These are phyloP conservation scores for Phytophthora melonis DNA, from an alignment of 352 stramenopile species.

Conservation along the genomic window DNA sequence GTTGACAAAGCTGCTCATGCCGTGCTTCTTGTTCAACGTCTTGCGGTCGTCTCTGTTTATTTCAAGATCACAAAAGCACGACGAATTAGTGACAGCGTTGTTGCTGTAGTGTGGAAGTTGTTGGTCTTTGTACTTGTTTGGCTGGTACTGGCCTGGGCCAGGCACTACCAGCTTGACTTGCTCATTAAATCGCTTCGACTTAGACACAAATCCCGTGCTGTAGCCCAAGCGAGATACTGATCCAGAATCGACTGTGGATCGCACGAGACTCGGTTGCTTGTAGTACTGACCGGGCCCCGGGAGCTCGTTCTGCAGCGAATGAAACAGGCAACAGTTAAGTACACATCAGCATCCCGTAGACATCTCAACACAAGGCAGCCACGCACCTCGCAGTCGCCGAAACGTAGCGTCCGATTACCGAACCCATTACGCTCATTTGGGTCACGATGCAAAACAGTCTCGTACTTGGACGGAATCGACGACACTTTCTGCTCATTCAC, in stretches of 20 bases:
- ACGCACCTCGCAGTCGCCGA: constrained; percentile 62
- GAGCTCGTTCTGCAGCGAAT: constrained; percentile 62
- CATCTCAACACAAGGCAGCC: neutral
- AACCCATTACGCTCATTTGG: constrained; percentile 71
- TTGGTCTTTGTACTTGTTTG: constrained; percentile 43
- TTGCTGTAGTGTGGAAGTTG: neutral
- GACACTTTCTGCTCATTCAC: constrained; percentile 49
- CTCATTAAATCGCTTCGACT: constrained; percentile 76
- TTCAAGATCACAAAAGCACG: neutral
- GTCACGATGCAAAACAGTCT: constrained; percentile 74
- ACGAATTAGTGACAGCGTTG: neutral
- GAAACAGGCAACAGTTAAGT: neutral
- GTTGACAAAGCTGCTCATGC: constrained; percentile 73
- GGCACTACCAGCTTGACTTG: constrained; percentile 56
- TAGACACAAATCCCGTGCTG: constrained; percentile 82
- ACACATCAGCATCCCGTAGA: neutral
- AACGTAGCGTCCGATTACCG: constrained; percentile 71
- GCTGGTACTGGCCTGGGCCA: constrained; percentile 73
- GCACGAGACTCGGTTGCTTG: constrained; percentile 65
- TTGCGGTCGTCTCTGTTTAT: constrained; percentile 41
- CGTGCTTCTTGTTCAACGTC: constrained; percentile 71
- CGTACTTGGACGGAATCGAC: constrained; percentile 86
- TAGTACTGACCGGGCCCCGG: constrained; percentile 79
- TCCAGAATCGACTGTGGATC: constrained; percentile 68
- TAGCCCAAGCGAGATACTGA: constrained; percentile 81